Evolutionary conservation across 2,329 filamentous ascomycete species (phyloP).

Genomic region (Epichloe aotearoae): DNA sequence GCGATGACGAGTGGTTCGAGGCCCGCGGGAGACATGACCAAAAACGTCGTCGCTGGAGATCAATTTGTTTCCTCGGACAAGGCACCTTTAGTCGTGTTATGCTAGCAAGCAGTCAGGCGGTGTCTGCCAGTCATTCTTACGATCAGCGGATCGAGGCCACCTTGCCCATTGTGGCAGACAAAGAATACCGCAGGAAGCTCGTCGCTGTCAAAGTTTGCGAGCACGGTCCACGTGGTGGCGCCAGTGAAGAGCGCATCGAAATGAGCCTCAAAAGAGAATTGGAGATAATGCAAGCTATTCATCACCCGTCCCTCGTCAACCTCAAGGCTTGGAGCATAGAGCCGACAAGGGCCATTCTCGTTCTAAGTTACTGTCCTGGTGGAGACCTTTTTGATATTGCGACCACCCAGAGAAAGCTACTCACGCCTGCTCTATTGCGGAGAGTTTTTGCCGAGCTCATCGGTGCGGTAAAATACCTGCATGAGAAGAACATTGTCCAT

Average conservation of each 20-base stretch:
- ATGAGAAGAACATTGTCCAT: slow-evolving; percentile 77
- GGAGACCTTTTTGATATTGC: slow-evolving; percentile 93
- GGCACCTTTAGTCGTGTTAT: slow-evolving; percentile 94
- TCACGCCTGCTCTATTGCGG: slow-evolving; percentile 58
- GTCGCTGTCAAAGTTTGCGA: slow-evolving; percentile 95
- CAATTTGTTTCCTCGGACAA: slow-evolving; percentile 69
- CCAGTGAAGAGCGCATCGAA: slow-evolving; percentile 84
- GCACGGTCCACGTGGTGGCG: slow-evolving; percentile 84
- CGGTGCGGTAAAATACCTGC: slow-evolving; percentile 73
- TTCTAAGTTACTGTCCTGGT: slow-evolving; percentile 84
- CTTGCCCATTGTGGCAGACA: slow-evolving; percentile 20
- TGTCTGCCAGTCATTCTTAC: slow-evolving; percentile 28
- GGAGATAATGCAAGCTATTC: slow-evolving; percentile 79
- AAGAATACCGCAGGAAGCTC: slow-evolving; percentile 56
- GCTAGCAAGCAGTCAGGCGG: slow-evolving; percentile 68
- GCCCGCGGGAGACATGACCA: slow-evolving; percentile 52
- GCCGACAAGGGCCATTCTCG: slow-evolving; percentile 66
- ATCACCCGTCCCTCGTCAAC: slow-evolving; percentile 81
- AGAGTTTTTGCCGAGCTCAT: slow-evolving; percentile 86
- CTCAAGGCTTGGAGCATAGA: slow-evolving; percentile 87
- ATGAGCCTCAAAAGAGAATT: slow-evolving; percentile 89
- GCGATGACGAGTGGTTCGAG: slow-evolving; percentile 51
- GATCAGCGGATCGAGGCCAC: slow-evolving; percentile 16
- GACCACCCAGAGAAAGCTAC: slow-evolving; percentile 52
- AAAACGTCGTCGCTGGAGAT: slow-evolving; percentile 66